Evolutionary conservation across 2,329 filamentous ascomycete species (phyloP), one percentile per base, ranked within the genome.

Genomic region (Aspergillus sergii): DNA sequence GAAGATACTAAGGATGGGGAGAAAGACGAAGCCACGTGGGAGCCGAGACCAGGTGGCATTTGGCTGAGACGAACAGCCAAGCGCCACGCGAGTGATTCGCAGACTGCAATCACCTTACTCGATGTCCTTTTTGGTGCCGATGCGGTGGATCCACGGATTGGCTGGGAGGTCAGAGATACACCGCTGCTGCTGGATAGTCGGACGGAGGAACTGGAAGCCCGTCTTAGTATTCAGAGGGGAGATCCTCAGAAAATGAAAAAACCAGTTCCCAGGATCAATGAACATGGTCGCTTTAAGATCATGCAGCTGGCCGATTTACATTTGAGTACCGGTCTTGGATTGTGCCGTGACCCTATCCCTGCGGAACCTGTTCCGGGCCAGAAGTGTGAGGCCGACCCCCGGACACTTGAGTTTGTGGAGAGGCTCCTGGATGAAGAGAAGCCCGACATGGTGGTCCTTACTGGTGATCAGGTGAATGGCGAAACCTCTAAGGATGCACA

Each of bases 291-390:
- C 71, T 98, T 98, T 83, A 98, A 98, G 82, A 97, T 99, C 68
- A 88, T 99, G 85, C 95, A 99, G 79, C 84, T 96, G 60, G 91
- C 93, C n/a, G 95, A 99, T 80, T 81, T 98, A 65, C 95, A 99
- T 78, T 81, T 99, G 61, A 94, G 93, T 73, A 99, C 95, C 2
- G 95, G 94, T 11, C 84, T 94, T 6, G 95, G 95, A 11, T 80
- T 80, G 51, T 99, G 95, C 74, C 88, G 95, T 68, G 93, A 99
- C 70, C 88, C 93, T n/a, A 85, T 94, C 68, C 94, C 94, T 0
- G 86, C 88, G 65, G 85, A 85, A 55, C 86, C 88, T 68, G 87
- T 92, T 58, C 89, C 89, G 6, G 91, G 90, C 12, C 73, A 76
- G 58, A 87, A 88, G 70, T 99, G 95, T 77, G 92, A 97, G 73